Base-by-base conservation (phyloP, 805 yeast species). In the Tetrapisispora nanseiensis region DNA sequence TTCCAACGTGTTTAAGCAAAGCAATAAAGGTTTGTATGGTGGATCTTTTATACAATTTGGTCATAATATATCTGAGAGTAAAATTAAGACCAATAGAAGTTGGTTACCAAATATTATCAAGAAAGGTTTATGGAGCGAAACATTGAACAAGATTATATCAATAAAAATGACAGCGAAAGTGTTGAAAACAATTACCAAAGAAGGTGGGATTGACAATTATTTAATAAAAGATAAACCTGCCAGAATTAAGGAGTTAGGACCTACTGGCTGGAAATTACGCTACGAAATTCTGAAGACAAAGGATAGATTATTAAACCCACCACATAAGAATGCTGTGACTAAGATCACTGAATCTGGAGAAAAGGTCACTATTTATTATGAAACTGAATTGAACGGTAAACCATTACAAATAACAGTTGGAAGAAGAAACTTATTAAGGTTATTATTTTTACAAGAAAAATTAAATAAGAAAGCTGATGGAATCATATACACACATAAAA, bases 191-290 rank as follows among this genome's bases (percentile, higher is more conserved):
- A 81, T 92, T 45, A 82, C 85, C 45, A 85, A 79, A 53, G 97
- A 90, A 62, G 98, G 98, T 47, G 98, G 99, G 5, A 70, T 92
- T 43, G 99, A 92, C 59, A 80, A 80, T 49, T 92, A 92, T 59
- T 63, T 92, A 47, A 72, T 78, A 33, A 92, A 92, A 64, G 95
- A 87, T 46, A 86, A 83, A 51, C 70, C 94, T 6, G 94, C 95
- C 3, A 74, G 98, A 67, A 71, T 86, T 50, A 92, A 92, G 68
- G 95, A 92, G 60, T 68, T 92, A 56, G 98, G 98, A 0, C 82
- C 89, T 42, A 70, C 75, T 44, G 98, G 97, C 27, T 92, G 97
- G 97, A 76, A 75, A 53, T 70, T 92, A 51, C 81, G 90, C 56
- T 89, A 82, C 61, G 75, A 78, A 43, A 78, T 92, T 13, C 61